Evolutionary conservation across 208 protist genomes (phyloP).

Genomic region (Porcisia hertigi): DNA sequence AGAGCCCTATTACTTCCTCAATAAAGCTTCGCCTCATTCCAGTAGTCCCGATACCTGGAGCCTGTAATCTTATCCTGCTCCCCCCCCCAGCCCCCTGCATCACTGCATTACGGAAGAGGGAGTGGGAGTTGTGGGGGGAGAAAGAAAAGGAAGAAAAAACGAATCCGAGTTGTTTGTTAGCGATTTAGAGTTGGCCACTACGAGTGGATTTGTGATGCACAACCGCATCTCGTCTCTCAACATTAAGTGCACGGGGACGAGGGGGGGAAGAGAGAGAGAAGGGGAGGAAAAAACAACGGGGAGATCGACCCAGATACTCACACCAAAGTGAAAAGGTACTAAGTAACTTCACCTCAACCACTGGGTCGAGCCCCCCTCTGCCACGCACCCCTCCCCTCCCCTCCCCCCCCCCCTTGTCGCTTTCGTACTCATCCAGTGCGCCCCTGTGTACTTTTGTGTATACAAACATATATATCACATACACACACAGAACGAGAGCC

Average conservation of each 20-base stretch:
- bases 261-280: too few species aligned
- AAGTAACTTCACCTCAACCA: background rate
- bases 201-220: slow-evolving; percentile 5
- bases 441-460: background rate
- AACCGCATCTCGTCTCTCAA: background rate
- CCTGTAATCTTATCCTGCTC: background rate
- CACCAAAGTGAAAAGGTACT: background rate
- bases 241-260: too few species aligned
- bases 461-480: background rate
- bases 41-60: background rate
- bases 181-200: slow-evolving; percentile 13
- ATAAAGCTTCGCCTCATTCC: background rate
- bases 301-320: background rate
- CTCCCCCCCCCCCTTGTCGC: background rate
- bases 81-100: too few species aligned
- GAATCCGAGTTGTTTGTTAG: background rate
- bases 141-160: background rate
- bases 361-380: background rate
- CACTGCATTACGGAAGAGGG: background rate
- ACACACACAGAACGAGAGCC: background rate
- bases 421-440: background rate
- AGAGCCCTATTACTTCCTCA: background rate
- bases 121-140: background rate
- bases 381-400: too few species aligned
- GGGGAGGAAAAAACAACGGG: background rate